A percentile compares a stretch with the other conserved stretches of the same genome.
phyloP scores from a whole-genome alignment of 768 basidiomycete genomes.

The Boletus rubroflammeus region DNA sequence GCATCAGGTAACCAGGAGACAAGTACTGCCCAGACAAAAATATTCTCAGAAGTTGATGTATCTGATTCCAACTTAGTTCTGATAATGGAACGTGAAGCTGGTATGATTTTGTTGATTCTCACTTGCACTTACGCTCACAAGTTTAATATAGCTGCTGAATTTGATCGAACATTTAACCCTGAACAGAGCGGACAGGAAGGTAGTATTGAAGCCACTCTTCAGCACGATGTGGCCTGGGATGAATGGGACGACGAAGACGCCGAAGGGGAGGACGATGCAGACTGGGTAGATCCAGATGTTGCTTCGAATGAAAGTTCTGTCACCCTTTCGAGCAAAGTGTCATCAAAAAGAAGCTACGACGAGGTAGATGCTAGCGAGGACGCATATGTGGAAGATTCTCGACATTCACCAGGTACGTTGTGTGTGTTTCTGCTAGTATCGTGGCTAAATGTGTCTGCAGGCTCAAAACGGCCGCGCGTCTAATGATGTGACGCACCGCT shows the following conservation, averaged over 20 bases:
- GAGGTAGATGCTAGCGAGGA: conserved; percentile 46
- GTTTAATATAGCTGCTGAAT: conserved; percentile 21
- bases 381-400: conserved; percentile 30
- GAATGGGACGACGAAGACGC: conserved; percentile 36
- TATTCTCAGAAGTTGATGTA: conserved; percentile 22
- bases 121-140: conserved; percentile 2
- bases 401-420: conserved; percentile 45
- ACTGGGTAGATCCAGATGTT: conserved; percentile 47
- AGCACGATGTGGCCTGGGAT: conserved; percentile 25
- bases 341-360: conserved; percentile 49
- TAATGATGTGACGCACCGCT: conserved; percentile 25
- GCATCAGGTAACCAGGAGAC: conserved; percentile 12
- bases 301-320: conserved; percentile 50
- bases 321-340: conserved; percentile 50
- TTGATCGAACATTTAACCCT: conserved; percentile 21
- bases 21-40: conserved; percentile 1
- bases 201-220: conserved; percentile 16
- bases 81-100: conserved; percentile 30
- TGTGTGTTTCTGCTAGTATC: not conserved
- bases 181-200: conserved; percentile 16
- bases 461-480: conserved; percentile 43
- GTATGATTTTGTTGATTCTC: conserved; percentile 14
- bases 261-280: conserved; percentile 44
- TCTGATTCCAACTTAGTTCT: conserved; percentile 28
- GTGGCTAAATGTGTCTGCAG: conserved; percentile 24